phyloP scores from a whole-genome alignment of 75 land plant genomes.

The Pinus albicaulis region DNA sequence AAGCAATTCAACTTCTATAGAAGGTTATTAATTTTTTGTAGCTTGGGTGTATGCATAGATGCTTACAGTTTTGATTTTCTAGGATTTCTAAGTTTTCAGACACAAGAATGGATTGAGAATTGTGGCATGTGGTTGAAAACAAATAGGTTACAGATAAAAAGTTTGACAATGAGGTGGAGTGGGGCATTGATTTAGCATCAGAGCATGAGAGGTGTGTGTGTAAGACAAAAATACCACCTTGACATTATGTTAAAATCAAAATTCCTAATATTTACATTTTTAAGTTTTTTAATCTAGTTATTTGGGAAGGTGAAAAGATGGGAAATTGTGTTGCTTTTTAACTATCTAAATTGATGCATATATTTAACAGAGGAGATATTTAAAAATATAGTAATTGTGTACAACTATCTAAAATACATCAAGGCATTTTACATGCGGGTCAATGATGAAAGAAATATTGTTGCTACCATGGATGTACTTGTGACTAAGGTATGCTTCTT shows the following conservation, averaged over 20 bases:
- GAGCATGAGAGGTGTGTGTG: conserved; percentile 99
- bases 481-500: conserved; percentile 79
- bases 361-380: conserved; percentile 88
- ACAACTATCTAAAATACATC: conserved; percentile 91
- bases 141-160: conserved; percentile 63
- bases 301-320: neutral
- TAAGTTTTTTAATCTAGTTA: neutral
- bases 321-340: neutral
- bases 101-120: neutral
- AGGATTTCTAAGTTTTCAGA: neutral
- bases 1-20: conserved; percentile 68
- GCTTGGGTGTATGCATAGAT: neutral
- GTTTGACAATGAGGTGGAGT: conserved; percentile 92
- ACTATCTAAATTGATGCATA: conserved; percentile 23
- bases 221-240: neutral
- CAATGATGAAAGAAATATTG: conserved; percentile 90
- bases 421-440: conserved; percentile 99
- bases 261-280: neutral
- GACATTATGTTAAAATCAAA: neutral
- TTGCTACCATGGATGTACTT: conserved; percentile 99
- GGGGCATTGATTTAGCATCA: conserved; percentile 98
- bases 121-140: neutral
- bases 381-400: conserved; percentile 95
- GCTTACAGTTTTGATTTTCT: neutral
- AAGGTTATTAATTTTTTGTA: conserved; percentile 24